Evolutionary conservation across 495 filamentous ascomycete species (phyloP).

Genomic region (Baudoinia panamericana): DNA sequence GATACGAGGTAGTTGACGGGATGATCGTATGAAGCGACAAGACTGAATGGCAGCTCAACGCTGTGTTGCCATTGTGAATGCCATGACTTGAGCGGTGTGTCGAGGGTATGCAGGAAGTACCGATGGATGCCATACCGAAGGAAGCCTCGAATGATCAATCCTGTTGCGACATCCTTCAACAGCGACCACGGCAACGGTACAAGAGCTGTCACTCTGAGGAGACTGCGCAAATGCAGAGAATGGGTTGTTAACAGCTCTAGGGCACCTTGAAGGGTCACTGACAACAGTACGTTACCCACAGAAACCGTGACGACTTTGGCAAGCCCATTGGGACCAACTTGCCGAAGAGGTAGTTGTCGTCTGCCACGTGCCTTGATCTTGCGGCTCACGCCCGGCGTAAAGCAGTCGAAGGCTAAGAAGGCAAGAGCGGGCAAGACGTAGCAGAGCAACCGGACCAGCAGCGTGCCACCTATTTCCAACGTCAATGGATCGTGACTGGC

Average conservation of each 20-base stretch:
- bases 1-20: constrained; percentile 57
- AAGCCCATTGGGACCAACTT: constrained; percentile 23
- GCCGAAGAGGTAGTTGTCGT: constrained; percentile 42
- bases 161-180: constrained; percentile 38
- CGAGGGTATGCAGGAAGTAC: constrained; percentile 47
- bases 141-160: constrained; percentile 43
- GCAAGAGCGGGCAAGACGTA: constrained; percentile 60
- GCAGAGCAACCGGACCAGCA: constrained; percentile 54
- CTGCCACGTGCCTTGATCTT: constrained; percentile 58
- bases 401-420: constrained; percentile 61
- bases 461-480: constrained; percentile 60
- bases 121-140: constrained; percentile 60
- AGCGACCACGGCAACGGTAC: constrained; percentile 52
- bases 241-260: constrained; percentile 42
- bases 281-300: constrained; percentile 52
- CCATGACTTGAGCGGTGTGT: constrained; percentile 27
- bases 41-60: constrained; percentile 47
- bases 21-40: constrained; percentile 66
- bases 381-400: constrained; percentile 51
- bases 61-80: constrained; percentile 57
- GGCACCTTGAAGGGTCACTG: constrained; percentile 28
- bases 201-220: constrained; percentile 43
- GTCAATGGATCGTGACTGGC: constrained; percentile 60
- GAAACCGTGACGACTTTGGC: constrained; percentile 37
- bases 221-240: constrained; percentile 38